phyloP scores from a whole-genome alignment of 202 grass and related monocot species.

The Digitaria exilis region DNA sequence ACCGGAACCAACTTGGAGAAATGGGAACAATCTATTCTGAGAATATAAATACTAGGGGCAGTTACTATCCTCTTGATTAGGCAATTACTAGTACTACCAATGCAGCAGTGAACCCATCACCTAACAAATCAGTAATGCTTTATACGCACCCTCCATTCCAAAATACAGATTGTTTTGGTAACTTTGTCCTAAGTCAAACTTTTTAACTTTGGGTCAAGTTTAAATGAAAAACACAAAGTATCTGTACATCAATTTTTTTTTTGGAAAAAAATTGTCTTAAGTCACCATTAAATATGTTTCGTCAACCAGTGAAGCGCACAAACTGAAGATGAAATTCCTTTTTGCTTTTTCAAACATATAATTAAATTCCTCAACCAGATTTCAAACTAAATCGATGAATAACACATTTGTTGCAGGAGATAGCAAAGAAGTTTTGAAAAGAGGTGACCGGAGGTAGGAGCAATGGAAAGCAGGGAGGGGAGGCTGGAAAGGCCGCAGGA shows the following conservation, averaged over 20 bases:
- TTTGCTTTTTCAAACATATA: neutral
- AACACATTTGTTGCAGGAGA: neutral
- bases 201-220: too few relatives aligned
- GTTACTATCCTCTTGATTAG: slow-evolving; percentile 9
- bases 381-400: neutral
- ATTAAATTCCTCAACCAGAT: neutral
- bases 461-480: neutral
- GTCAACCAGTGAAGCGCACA: too few relatives aligned
- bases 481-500: neutral
- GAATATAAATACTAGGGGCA: neutral
- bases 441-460: neutral
- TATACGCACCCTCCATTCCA: too few relatives aligned
- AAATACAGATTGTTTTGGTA: too few relatives aligned
- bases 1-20: neutral
- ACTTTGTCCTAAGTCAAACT: too few relatives aligned
- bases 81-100: neutral
- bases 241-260: too few relatives aligned
- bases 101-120: neutral
- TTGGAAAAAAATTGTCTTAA: too few relatives aligned
- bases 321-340: neutral
- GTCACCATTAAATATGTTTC: too few relatives aligned
- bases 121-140: too few relatives aligned
- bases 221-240: too few relatives aligned
- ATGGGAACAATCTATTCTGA: neutral
- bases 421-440: neutral